These are phyloP conservation scores for Microdochium bolleyi DNA, from an alignment of 2,329 filamentous ascomycete genomes.

Conservation along the genomic window DNA sequence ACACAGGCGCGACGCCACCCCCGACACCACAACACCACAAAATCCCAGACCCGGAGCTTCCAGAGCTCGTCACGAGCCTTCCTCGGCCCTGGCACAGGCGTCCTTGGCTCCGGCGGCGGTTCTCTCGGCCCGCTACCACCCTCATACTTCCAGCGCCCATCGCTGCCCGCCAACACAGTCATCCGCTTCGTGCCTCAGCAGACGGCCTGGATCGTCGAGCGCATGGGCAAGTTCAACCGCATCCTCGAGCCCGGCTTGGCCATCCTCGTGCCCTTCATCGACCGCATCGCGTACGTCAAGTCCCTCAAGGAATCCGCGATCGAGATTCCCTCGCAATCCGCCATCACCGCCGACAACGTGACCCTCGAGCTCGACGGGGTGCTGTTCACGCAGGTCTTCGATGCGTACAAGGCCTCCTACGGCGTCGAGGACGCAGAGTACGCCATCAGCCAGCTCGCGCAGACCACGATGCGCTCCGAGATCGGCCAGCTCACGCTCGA, in stretches of 20 bases:
- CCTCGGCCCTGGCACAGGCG: conserved; percentile 9
- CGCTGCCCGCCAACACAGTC: conserved; percentile 85
- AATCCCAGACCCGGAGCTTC: conserved; percentile 7
- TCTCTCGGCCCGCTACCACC: conserved; percentile 40
- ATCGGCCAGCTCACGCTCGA: conserved; percentile 95
- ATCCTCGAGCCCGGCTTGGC: conserved; percentile 90
- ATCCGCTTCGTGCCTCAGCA: conserved; percentile 98
- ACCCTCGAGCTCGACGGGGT: conserved; percentile 94
- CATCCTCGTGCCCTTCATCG: conserved; percentile 80
- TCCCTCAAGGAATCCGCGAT: conserved; percentile 93
- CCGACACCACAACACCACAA: neutral
- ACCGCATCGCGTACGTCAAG: conserved; percentile 96
- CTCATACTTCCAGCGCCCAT: conserved; percentile 71
- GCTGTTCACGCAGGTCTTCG: conserved; percentile 90
- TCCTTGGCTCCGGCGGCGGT: conserved; percentile 12
- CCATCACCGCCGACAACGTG: conserved; percentile 97
- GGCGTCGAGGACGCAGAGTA: conserved; percentile 98
- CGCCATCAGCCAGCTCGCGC: conserved; percentile 93
- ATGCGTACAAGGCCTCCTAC: conserved; percentile 98
- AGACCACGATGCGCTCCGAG: conserved; percentile 98
- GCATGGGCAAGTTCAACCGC: conserved; percentile 95
- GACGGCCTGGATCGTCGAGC: conserved; percentile 98
- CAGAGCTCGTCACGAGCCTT: conserved; percentile 11
- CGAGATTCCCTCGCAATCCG: conserved; percentile 95
- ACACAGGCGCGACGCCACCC: neutral